Evolutionary conservation across 2,329 filamentous ascomycete genomes (phyloP).

Genomic region (Aspergillus sp.): DNA sequence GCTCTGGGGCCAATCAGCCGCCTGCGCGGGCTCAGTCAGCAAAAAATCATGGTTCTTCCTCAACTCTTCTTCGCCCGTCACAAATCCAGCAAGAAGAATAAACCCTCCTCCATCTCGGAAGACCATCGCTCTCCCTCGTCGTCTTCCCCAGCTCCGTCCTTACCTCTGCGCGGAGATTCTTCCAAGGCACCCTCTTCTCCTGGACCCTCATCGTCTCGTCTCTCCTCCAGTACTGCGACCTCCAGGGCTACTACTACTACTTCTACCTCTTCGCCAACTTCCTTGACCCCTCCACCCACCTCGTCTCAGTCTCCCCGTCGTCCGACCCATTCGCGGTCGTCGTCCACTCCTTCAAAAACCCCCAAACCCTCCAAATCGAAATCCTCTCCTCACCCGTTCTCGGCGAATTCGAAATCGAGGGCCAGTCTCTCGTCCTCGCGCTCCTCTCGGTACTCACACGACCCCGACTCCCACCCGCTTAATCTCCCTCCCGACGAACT

Average conservation of each 20-base stretch:
- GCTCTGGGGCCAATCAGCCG: slow-evolving; percentile 18
- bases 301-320: slow-evolving; percentile 5
- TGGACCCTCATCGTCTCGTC: slow-evolving; percentile 5
- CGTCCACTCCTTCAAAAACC: slow-evolving; percentile 6
- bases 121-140: slow-evolving; percentile 7
- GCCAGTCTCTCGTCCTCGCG: slow-evolving; percentile 14
- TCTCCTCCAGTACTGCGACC: slow-evolving; percentile 3
- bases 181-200: slow-evolving; percentile 5
- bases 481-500: slow-evolving; percentile 89
- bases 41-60: slow-evolving; percentile 33
- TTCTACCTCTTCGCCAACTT: slow-evolving; percentile 5
- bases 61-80: slow-evolving; percentile 36
- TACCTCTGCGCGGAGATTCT: slow-evolving; percentile 2
- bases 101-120: background rate
- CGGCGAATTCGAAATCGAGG: slow-evolving; percentile 1
- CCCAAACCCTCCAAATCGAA: slow-evolving; percentile 1
- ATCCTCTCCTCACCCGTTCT: slow-evolving; percentile 12
- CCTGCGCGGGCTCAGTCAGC: slow-evolving; percentile 19
- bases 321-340: slow-evolving; percentile 7
- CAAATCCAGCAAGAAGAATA: slow-evolving; percentile 19
- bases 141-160: slow-evolving; percentile 5
- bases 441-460: slow-evolving; percentile 30
- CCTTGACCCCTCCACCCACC: slow-evolving; percentile 6
- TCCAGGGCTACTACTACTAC: slow-evolving; percentile 9
- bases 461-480: slow-evolving; percentile 73